Evolutionary conservation across 139 green algal species (phyloP), one percentile per base, ranked within the genome.

Genomic region (Pycnococcus provasolii): DNA sequence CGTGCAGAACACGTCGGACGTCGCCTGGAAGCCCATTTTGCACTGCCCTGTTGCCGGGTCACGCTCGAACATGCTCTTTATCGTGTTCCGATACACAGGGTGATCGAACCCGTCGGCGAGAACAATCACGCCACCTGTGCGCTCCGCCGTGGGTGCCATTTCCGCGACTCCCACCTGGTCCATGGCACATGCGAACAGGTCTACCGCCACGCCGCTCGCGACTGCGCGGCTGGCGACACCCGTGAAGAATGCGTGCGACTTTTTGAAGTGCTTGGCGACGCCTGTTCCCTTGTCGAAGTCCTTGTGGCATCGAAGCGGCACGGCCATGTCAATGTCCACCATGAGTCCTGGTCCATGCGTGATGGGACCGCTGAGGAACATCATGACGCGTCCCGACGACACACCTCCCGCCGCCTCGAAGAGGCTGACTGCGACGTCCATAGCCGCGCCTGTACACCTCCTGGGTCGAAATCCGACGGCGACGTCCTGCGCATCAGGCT

Each of bases 101-200:
- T 81, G 70, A n/a, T 63, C 60, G 46, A 86, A 88, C 5, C 59
- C 62, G 54, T 89, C 83, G 11, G 81, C 79, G 46, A 87, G 59
- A 11, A 88, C 60, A n/a, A 87, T 77, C 13, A 72, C 53, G 37
- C 83, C 83, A 37, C 83, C 83, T 42, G 81, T 89, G 58, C 58
- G 66, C 5, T 80, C 72, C 11, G 73, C 53, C 42, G 60, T 64
- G 8, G 46, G n/a, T 55, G 77, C 75, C 76, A 83, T 80, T 69
- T 88, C 82, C 4, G 80, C 79, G 46, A 84, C 60, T 40, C 83
- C 83, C 40, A 87, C 81, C 53, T 89, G 83, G 53, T 89, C 83
- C 15, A 87, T 71, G 40, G 75, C 68, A 68, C 77, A 86, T 9
- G 81, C 81, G 72, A 87, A 86, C 45, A 87, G 60, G 51, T 87